A percentile compares a stretch with the other conserved stretches of the same genome.
phyloP scores from a whole-genome alignment of 495 filamentous ascomycete genomes.

The Aspergillus nanangensis region DNA sequence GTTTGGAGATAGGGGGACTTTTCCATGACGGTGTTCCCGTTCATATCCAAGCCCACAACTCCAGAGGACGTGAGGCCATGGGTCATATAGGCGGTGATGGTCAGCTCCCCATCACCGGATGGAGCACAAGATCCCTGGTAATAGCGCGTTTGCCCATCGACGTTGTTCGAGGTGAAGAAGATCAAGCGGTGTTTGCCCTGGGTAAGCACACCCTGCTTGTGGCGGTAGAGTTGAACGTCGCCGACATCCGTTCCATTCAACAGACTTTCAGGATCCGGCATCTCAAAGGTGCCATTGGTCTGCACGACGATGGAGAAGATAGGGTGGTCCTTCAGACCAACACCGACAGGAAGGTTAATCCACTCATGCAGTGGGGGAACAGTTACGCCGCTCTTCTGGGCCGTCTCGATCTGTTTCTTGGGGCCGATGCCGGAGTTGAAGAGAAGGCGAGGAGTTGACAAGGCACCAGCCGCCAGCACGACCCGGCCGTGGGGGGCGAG shows the following conservation, averaged over 20 bases:
- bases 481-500: constrained; percentile 60
- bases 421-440: constrained; percentile 64
- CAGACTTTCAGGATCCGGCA: constrained; percentile 64
- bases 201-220: constrained; percentile 58
- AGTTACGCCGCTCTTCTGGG: constrained; percentile 45
- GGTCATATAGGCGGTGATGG: constrained; percentile 37
- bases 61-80: constrained; percentile 46
- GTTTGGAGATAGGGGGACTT: constrained; percentile 32
- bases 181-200: constrained; percentile 61
- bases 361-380: constrained; percentile 54
- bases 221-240: constrained; percentile 44
- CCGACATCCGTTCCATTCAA: constrained; percentile 42
- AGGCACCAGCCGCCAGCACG: constrained; percentile 64
- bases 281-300: constrained; percentile 52
- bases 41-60: constrained; percentile 53
- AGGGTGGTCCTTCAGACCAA: constrained; percentile 69
- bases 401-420: constrained; percentile 53
- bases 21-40: constrained; percentile 57
- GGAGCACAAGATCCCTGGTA: constrained; percentile 30
- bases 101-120: constrained; percentile 16
- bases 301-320: constrained; percentile 65
- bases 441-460: constrained; percentile 71
- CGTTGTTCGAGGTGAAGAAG: constrained; percentile 23
- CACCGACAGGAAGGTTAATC: constrained; percentile 71
- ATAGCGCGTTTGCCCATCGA: constrained; percentile 23